Base-by-base conservation (phyloP, 2,329 filamentous ascomycete genomes). In the Zarea fungicola region DNA sequence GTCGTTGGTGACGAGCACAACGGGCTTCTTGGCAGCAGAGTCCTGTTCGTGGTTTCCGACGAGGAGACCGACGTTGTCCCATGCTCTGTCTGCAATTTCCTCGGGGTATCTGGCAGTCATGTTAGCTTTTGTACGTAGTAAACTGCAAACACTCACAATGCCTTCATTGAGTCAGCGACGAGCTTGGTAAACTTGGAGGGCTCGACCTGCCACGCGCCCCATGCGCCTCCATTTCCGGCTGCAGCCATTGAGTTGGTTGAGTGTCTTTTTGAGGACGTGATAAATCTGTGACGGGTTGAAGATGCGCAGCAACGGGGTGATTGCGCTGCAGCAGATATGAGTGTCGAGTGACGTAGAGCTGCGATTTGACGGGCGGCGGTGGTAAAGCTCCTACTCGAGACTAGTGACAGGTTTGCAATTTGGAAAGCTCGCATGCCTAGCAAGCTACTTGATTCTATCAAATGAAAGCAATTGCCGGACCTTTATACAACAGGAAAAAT, bases 31-130 rank as follows among this genome's bases (percentile, higher is more conserved):
- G 42, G 60, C 58, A 39, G 52, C 53, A 11, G 55, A 51, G 49
- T 67, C 62, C 14, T 60, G 43, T 22, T 65, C 59, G n/a, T 71
- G 64, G 57, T 74, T 73, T 53, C 69, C 68, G 47, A 76, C 60
- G 42, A 95, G 77, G 45, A 96, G 78, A 42, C 93, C 93, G n/a
- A 95, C 96, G 62, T 99, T 99, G 65, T 99, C 93, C 78, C 91
- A 99, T 56, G 86, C 83, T 58, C 84, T 85, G 63, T 97, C 93
- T 9, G 93, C 93, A 35, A 96, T 75, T 52, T 83, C 82, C 63
- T 95, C 89, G 0, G 93, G 93, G 64, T 96, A 99, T 52, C 90
- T 93, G 10, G 5, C 10, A n/a, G 6, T 35, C 4, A 14, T 19
- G 13, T 36, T 36, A 42, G 25, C 16, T 36, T 5, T 7, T 29